A percentile compares a stretch with the other conserved stretches of the same genome.
Evolutionary conservation across 345 rosid genomes (phyloP).

Genomic region (Heritiera fomes): DNA sequence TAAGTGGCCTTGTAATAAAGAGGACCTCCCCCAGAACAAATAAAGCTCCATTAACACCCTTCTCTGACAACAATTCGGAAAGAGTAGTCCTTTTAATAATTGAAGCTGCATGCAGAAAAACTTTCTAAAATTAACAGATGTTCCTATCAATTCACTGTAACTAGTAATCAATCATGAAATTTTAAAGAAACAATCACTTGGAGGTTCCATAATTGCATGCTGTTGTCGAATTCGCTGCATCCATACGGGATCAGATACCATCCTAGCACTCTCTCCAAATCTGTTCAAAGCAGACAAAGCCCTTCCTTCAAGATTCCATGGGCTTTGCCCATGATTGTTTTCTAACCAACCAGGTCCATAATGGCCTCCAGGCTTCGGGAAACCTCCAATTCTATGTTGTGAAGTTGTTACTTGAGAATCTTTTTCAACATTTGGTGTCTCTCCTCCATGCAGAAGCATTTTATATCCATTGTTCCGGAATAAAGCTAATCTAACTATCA

Average conservation of each 20-base stretch:
- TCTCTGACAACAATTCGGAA: constrained; percentile 59
- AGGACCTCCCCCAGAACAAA: constrained; percentile 72
- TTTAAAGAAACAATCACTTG: constrained; percentile 32
- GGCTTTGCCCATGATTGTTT: constrained; percentile 36
- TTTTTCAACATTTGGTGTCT: constrained; percentile 62
- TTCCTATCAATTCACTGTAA: not conserved
- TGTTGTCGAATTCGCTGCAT: constrained; percentile 62
- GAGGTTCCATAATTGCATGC: constrained; percentile 56
- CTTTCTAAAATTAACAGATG: constrained; percentile 17
- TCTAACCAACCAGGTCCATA: constrained; percentile 30
- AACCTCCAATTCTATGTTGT: constrained; percentile 33
- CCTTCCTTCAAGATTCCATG: constrained; percentile 70
- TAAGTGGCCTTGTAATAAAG: constrained; percentile 80
- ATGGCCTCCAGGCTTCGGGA: constrained; percentile 29
- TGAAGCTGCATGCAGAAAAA: constrained; percentile 35
- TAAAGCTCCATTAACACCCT: constrained; percentile 62
- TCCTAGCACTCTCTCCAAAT: constrained; percentile 77
- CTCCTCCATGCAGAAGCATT: constrained; percentile 95
- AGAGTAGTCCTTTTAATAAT: constrained; percentile 45
- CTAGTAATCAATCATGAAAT: constrained; percentile 11
- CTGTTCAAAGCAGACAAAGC: constrained; percentile 77
- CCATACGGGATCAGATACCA: constrained; percentile 53
- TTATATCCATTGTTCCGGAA: constrained; percentile 71
- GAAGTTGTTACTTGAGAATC: constrained; percentile 37
- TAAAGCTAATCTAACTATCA: constrained; percentile 63